Base-by-base conservation (phyloP, 345 rosid genomes). In the Trapa incisa region DNA sequence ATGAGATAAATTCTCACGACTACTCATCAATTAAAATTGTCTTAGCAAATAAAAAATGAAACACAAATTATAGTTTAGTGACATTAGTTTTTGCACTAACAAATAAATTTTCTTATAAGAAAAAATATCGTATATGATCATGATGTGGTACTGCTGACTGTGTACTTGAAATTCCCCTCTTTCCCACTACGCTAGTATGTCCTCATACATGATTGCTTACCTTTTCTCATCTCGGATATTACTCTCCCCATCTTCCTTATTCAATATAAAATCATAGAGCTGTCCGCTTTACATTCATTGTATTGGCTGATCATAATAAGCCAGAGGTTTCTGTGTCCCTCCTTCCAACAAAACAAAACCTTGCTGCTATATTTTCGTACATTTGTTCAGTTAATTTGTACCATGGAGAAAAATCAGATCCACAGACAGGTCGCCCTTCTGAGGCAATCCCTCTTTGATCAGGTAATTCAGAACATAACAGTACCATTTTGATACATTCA, bases 401-500 rank as follows among this genome's bases (percentile, higher is more conserved):
- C 0, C 5, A 73, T 73, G 75, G 75, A 73, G 56, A 73, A 68
- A 66, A 73, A 69, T 69, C 82, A 82, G 65, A 42, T 76, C 70
- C 82, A 67, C 16, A 78, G 85, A 71, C 93, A 87, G 67, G 77
- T 80, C 69, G 79, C 78, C 32, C 65, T 68, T 69, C 67, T 78
- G 77, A 85, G 86, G 75, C 85, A 87, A 68, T 80, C 93, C 66
- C 82, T 87, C 61, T 85, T 87, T 69, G 85, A 87, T 78, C 89
- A 87, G 88, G 92, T 86, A 37, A 17, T 22, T 41, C 33, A 36
- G 48, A 45, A 45, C 48, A 7, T 45, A 13, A 7, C 7, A 45
- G 11, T 45, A 1, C 8, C 11, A 45, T 45, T 6, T 11, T 7
- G 48, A 45, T 45, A 45, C 13, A 7, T 45, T 45, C 48, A 45